Base-by-base conservation (phyloP, 495 filamentous ascomycete species). In the Trichoderma virens region DNA sequence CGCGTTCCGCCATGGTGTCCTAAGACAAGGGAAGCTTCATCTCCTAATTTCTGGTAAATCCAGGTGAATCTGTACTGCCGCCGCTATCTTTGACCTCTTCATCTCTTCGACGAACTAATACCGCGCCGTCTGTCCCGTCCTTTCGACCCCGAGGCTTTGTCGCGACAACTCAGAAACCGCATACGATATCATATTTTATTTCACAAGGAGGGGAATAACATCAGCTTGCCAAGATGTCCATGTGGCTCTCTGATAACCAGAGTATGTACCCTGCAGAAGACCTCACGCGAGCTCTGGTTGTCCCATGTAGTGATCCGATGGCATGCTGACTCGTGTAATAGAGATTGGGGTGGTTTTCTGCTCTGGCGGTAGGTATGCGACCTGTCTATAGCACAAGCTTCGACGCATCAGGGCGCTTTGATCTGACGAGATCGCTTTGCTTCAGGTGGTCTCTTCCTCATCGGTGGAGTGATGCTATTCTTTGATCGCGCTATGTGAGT, bases 301-400 rank as follows among this genome's bases (percentile, higher is more conserved):
- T n/a, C 9, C 23, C 2, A 35, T 25, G 20, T 59, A 32, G 38
- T 45, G 27, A 41, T 27, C 54, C 25, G n/a, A 30, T 28, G 67
- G n/a, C 18, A 67, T 62, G 59, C 70, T 77, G 71, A 75, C 70
- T 54, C 64, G 45, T 61, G 5, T 43, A 25, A 32, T 18, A 98
- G 94, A 98, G 78, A 88, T 97, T 68, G 94, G 94, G 67, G 90
- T 96, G 62, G 88, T 91, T 75, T 98, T 98, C 81, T 97, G 92
- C 82, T 91, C 89, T 72, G 92, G 90, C 68, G 93, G 92, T 94
- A 91, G 74, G 90, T 88, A 80, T 67, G 25, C 41, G 64, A 47
- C 60, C 43, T 3, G 61, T n/a, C 11, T 62, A 30, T 2, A 41
- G 60, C 61, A 43, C 65, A 59, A 35, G 56, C 38, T 62, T 35